Evolutionary conservation across 2,329 filamentous ascomycete genomes (phyloP).

Genomic region (Aspergillus felis): DNA sequence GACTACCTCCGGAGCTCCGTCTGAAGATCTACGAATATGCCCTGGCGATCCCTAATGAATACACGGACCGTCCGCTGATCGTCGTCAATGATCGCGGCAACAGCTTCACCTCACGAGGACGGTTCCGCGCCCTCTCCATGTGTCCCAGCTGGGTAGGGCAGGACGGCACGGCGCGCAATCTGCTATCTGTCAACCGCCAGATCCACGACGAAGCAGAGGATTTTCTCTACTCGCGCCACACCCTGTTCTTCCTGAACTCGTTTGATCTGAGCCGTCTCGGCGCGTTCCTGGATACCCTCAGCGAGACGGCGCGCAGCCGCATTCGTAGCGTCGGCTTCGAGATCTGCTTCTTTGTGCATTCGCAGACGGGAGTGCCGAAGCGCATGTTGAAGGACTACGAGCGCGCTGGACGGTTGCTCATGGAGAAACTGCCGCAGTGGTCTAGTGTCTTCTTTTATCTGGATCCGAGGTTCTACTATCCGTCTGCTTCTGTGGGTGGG

Average conservation of each 20-base stretch:
- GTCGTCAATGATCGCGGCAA: slow-evolving; percentile 31
- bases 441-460: slow-evolving; percentile 28
- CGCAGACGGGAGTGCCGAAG: slow-evolving; percentile 31
- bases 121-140: slow-evolving; percentile 30
- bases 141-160: slow-evolving; percentile 32
- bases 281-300: slow-evolving; percentile 31
- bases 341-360: slow-evolving; percentile 35
- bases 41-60: slow-evolving; percentile 28
- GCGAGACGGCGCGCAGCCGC: slow-evolving; percentile 24
- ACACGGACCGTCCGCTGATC: slow-evolving; percentile 30
- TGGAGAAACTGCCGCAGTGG: slow-evolving; percentile 24
- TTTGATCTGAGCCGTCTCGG: slow-evolving; percentile 29
- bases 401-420: slow-evolving; percentile 21
- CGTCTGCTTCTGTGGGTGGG: slow-evolving; percentile 23
- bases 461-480: slow-evolving; percentile 33
- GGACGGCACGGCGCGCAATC: slow-evolving; percentile 27
- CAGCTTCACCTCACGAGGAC: slow-evolving; percentile 27
- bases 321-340: slow-evolving; percentile 36
- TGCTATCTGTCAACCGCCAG: slow-evolving; percentile 30
- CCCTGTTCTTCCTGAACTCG: slow-evolving; percentile 34
- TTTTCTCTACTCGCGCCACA: slow-evolving; percentile 31
- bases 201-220: slow-evolving; percentile 35
- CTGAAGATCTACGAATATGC: slow-evolving; percentile 34
- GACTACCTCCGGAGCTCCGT: slow-evolving; percentile 28
- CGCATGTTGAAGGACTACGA: slow-evolving; percentile 30